phyloP scores from a whole-genome alignment of 1,284 basidiomycete genomes.

The Heimioporus retisporus region DNA sequence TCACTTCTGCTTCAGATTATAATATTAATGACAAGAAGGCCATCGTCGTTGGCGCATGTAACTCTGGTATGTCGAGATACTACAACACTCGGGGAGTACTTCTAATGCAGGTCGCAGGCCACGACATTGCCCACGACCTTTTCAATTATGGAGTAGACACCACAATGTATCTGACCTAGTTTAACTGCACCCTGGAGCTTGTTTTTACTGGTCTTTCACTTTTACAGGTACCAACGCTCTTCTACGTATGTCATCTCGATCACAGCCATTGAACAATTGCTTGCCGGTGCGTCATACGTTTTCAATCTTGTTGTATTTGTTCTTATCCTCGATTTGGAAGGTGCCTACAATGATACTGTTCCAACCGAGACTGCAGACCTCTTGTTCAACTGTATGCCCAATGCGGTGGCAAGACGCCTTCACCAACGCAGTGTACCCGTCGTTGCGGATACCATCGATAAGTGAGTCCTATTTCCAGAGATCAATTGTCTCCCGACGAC shows the following conservation, averaged over 20 bases:
- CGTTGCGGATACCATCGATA: conserved; percentile 22
- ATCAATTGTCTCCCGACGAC: background rate
- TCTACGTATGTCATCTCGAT: conserved; percentile 39
- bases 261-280: conserved; percentile 18
- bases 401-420: conserved; percentile 22
- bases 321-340: conserved; percentile 13
- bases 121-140: conserved; percentile 42
- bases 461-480: conserved; percentile 24
- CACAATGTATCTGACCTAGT: conserved; percentile 36
- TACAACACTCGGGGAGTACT: background rate
- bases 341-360: conserved; percentile 33
- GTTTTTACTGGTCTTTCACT: background rate
- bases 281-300: conserved; percentile 25
- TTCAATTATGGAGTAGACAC: conserved; percentile 33
- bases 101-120: conserved; percentile 26
- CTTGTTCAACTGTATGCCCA: conserved; percentile 29
- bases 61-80: conserved; percentile 38
- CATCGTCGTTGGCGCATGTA: conserved; percentile 56
- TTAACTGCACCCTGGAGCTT: too few relatives aligned
- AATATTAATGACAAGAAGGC: conserved; percentile 50
- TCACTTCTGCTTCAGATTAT: conserved; percentile 47
- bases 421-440: conserved; percentile 28
- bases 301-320: too few relatives aligned
- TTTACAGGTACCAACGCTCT: conserved; percentile 40
- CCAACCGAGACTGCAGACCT: conserved; percentile 40